Evolutionary conservation across 345 rosid genomes (phyloP), one percentile per base, ranked within the genome.

Genomic region (Citrus cavaleriei): DNA sequence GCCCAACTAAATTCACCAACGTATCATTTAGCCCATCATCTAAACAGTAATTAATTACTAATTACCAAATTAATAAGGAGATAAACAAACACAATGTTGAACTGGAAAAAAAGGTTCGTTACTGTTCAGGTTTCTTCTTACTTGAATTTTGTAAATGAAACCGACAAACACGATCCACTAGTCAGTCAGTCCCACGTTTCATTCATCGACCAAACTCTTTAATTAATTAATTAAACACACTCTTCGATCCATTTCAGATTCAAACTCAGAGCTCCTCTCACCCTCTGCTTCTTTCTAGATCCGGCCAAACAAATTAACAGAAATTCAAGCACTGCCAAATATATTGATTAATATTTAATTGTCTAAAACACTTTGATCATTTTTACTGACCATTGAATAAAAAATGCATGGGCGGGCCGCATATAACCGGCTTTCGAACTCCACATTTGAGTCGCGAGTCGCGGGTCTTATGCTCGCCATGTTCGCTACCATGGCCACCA

Each of bases 401-500:
- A 67, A 69, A 82, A 87, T 85, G 90, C 82, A 70, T 68, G 78
- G 83, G 82, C 84, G 84, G 73, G 85, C 75, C 64, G 78, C 85
- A 5, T 75, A 79, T 77, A 81, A 73, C 84, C 84, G 88, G 85
- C 74, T 76, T 12, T 60, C 74, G 35, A 71, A 38, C 21, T 55
- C 74, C 73, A 49, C 76, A 25, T 80, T 85, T 42, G 72, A 62
- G 49, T 81, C 84, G 70, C 86, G 82, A 32, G 60, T 70, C 60
- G 78, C 84, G 0, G 75, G 79, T 64, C 70, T 85, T 40, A 10
- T 79, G 68, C 72, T 83, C 60, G 81, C 83, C 62, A 81, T 86
- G 86, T 79, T 86, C 63, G 86, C 88, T 54, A 70, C 85, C 65
- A 86, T 79, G 83, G 86, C 86, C 27, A 74, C 86, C 51, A 68